Evolutionary conservation across 306 rosid species (phyloP).

Genomic region (Corylus avellana): DNA sequence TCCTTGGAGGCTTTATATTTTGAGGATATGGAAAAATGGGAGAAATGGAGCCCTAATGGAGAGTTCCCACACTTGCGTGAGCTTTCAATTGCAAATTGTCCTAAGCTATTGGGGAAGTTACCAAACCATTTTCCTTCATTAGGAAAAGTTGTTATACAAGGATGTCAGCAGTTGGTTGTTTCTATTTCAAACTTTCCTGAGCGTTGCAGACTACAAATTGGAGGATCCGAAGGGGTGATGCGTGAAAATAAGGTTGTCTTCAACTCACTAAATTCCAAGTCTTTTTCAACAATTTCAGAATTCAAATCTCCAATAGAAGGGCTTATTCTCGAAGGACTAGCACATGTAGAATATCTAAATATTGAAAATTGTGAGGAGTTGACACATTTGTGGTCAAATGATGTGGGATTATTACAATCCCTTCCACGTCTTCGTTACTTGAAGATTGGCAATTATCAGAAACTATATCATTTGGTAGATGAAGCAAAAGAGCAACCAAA

Average conservation of each 20-base stretch:
- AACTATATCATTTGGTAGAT: too few species aligned
- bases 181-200: background rate
- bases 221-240: background rate
- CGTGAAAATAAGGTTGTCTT: background rate
- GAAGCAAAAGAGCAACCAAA: too few species aligned
- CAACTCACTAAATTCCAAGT: too few species aligned
- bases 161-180: background rate
- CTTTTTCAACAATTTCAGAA: too few species aligned
- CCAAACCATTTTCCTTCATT: background rate
- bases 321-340: too few species aligned
- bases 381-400: too few species aligned
- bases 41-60: background rate
- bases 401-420: too few species aligned
- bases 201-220: background rate
- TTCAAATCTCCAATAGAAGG: too few species aligned
- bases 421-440: too few species aligned
- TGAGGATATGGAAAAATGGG: background rate
- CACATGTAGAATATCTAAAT: too few species aligned
- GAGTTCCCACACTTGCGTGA: background rate
- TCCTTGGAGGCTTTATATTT: background rate
- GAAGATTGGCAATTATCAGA: too few species aligned
- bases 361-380: too few species aligned
- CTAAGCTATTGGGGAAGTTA: background rate
- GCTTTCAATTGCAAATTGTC: background rate
- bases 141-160: background rate